Conservation (phyloP, 441 rosid species). For the Populus trichocarpa region DNA sequence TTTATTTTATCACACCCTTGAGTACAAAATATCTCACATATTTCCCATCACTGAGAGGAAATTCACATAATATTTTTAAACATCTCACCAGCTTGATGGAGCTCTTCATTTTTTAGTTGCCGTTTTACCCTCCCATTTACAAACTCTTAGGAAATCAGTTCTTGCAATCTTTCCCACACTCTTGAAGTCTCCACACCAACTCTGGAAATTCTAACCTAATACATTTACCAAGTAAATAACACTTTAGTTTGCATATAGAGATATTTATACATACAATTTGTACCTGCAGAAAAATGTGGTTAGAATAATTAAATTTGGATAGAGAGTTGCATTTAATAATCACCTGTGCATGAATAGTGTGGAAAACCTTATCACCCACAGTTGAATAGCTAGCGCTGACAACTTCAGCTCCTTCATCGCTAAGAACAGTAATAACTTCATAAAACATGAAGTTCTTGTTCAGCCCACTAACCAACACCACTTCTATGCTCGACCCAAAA, state of each 20-base stretch:
- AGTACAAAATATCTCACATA: no score
- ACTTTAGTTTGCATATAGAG: background rate
- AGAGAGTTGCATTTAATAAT: no score
- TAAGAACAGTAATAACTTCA: slow-evolving; percentile 41
- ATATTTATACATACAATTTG: background rate
- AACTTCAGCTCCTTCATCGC: slow-evolving; percentile 65
- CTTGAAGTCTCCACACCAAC: slow-evolving; percentile 61
- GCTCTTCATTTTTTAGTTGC: no score
- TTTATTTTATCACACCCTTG: no score
- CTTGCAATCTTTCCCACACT: slow-evolving; percentile 37
- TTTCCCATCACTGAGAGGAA: no score
- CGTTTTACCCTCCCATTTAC: background rate
- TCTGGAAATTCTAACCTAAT: slow-evolving; percentile 48
- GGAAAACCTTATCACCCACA: slow-evolving; percentile 43
- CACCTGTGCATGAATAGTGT: slow-evolving; percentile 59
- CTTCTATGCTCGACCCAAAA: slow-evolving; percentile 39
- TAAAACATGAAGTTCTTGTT: slow-evolving; percentile 40
- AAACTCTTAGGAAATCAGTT: slow-evolving; percentile 19
- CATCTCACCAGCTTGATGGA: no score
- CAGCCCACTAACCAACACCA: slow-evolving; percentile 38
- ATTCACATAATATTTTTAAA: no score
- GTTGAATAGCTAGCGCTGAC: slow-evolving; percentile 41
- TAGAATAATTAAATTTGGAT: background rate
- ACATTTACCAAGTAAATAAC: background rate
- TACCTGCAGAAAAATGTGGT: background rate